These are phyloP conservation scores for Phytophthora ohioensis DNA, from an alignment of 352 stramenopile genomes.

Conservation along the genomic window DNA sequence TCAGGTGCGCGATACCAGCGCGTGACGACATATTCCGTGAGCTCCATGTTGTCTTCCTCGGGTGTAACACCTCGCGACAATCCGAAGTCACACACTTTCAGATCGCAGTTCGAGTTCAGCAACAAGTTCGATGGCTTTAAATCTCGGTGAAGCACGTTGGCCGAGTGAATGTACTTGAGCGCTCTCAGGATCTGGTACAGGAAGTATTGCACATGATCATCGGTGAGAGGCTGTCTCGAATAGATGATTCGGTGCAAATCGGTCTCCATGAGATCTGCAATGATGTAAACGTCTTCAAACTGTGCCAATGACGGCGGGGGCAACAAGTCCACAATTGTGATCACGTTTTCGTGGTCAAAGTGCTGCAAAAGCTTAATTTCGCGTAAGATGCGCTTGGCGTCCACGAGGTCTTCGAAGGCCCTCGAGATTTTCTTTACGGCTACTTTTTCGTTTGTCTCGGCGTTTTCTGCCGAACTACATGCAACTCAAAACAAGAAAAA, in stretches of 20 bases:
- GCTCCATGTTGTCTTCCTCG: slow-evolving; percentile 89
- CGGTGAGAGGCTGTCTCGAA: slow-evolving; percentile 92
- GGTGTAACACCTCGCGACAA: slow-evolving; percentile 86
- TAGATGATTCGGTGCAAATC: slow-evolving; percentile 99
- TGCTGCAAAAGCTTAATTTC: slow-evolving; percentile 96
- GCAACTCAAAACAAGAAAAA: slow-evolving; percentile 3
- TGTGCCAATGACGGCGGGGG: slow-evolving; percentile 92
- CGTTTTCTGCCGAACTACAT: slow-evolving; percentile 79
- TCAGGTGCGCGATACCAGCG: slow-evolving; percentile 94
- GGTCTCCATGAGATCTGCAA: slow-evolving; percentile 98
- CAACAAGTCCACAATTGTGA: slow-evolving; percentile 96
- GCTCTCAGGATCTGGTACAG: slow-evolving; percentile 97
- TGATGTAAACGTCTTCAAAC: slow-evolving; percentile 98
- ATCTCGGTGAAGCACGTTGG: slow-evolving; percentile 96
- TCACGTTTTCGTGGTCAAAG: slow-evolving; percentile 96
- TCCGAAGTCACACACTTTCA: slow-evolving; percentile 94
- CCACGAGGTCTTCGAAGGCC: slow-evolving; percentile 97
- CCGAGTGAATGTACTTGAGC: slow-evolving; percentile 95
- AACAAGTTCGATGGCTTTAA: slow-evolving; percentile 98
- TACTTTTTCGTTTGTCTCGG: slow-evolving; percentile 85
- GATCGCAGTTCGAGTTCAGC: slow-evolving; percentile 94
- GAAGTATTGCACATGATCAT: slow-evolving; percentile 95
- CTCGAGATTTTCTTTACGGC: slow-evolving; percentile 92
- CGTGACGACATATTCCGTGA: slow-evolving; percentile 95
- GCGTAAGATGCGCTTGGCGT: slow-evolving; percentile 99